Percentiles rank a stretch among this genome's conserved stretches.
These are phyloP conservation scores for Chrysanthemum lavandulifolium DNA, from an alignment of 129 eudicot genomes.

Conservation along the genomic window DNA sequence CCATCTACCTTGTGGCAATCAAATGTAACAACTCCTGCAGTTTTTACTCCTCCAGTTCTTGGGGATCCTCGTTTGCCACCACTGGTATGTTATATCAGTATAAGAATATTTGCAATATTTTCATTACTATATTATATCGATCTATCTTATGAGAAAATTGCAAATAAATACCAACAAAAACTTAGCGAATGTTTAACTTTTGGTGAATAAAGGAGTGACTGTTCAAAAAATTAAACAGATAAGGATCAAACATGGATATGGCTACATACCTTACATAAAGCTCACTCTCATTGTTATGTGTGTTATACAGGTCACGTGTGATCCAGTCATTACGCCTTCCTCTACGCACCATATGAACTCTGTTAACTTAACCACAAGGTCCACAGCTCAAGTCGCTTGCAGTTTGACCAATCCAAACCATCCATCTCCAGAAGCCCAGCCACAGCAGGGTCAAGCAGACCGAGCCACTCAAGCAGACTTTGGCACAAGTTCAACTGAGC, in stretches of 20 bases:
- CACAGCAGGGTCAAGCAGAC: not conserved
- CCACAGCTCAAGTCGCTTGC: no score
- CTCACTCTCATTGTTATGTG: not conserved
- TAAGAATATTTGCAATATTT: no score
- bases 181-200: no score
- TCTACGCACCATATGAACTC: not conserved
- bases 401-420: not conserved
- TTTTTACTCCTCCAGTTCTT: not conserved
- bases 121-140: not conserved
- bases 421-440: not conserved
- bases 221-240: not conserved
- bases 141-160: not conserved
- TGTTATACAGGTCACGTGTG: not conserved
- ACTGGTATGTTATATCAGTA: not conserved
- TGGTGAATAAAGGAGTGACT: no score
- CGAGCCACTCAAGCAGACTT: no score
- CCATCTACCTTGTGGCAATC: not conserved
- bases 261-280: not conserved
- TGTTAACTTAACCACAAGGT: not conserved
- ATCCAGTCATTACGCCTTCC: not conserved
- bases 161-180: not conserved
- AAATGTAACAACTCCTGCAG: not conserved
- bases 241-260: not conserved
- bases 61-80: constrained; percentile 3
- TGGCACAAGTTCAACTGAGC: not conserved